Conservation (phyloP, 495 filamentous ascomycete genomes). For the Aspergillus baeticus region DNA sequence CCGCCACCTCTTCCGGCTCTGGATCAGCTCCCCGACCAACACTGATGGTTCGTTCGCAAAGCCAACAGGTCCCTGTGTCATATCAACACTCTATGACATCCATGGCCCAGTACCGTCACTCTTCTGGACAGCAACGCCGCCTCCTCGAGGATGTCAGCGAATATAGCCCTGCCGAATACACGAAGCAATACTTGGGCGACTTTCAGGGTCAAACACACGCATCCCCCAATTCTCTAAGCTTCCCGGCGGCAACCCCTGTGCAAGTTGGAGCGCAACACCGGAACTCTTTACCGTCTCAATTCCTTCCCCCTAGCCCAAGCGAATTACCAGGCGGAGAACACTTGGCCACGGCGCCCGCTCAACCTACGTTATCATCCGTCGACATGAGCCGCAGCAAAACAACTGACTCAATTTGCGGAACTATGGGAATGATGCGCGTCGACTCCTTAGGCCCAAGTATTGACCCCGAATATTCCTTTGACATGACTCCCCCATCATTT, state of each 20-base stretch:
- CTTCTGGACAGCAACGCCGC: slow-evolving; percentile 32
- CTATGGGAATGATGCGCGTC: slow-evolving; percentile 45
- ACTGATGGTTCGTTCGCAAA: slow-evolving; percentile 46
- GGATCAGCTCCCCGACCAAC: slow-evolving; percentile 32
- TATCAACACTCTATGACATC: slow-evolving; percentile 30
- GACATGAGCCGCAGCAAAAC: slow-evolving; percentile 49
- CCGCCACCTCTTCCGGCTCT: slow-evolving; percentile 20
- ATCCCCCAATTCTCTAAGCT: slow-evolving; percentile 30
- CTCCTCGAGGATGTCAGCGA: slow-evolving; percentile 41
- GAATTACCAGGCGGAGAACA: slow-evolving; percentile 14
- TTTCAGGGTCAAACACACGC: slow-evolving; percentile 21
- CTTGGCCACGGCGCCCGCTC: slow-evolving; percentile 22
- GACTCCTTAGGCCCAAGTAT: slow-evolving; percentile 39
- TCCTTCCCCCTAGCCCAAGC: slow-evolving; percentile 16
- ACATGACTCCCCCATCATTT: slow-evolving; percentile 35
- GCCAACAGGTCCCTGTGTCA: slow-evolving; percentile 42
- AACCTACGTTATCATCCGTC: slow-evolving; percentile 22
- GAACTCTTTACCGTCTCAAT: slow-evolving; percentile 16
- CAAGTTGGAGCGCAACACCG: slow-evolving; percentile 28
- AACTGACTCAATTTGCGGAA: slow-evolving; percentile 43
- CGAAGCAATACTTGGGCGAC: slow-evolving; percentile 37
- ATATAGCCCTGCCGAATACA: slow-evolving; percentile 44
- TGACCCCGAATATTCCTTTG: slow-evolving; percentile 30
- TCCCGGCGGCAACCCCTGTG: slow-evolving; percentile 28
- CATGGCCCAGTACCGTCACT: slow-evolving; percentile 32